These are phyloP conservation scores for Tricholoma sp. DNA, from an alignment of 768 basidiomycete genomes.

Conservation along the genomic window DNA sequence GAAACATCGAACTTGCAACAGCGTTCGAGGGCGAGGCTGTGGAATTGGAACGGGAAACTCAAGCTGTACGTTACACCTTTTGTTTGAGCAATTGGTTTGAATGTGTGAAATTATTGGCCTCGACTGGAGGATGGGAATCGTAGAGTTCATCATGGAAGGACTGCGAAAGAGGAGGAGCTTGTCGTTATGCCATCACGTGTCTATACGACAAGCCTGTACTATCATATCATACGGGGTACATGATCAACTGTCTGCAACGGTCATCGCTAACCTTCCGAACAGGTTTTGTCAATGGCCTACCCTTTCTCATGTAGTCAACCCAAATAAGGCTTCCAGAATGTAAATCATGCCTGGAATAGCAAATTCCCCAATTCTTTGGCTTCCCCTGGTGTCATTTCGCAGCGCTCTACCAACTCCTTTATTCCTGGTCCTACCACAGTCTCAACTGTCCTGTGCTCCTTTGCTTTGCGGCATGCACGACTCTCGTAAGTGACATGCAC, in stretches of 20 bases:
- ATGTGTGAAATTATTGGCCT: conserved; percentile 66
- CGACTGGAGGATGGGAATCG: conserved; percentile 52
- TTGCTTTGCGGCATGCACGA: background rate
- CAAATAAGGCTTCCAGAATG: background rate
- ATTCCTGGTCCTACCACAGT: conserved; percentile 7
- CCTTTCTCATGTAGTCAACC: no score
- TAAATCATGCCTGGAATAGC: conserved; percentile 3
- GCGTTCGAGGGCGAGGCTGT: conserved; percentile 46
- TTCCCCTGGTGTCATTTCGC: conserved; percentile 13
- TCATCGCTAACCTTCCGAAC: no score
- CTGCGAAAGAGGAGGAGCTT: background rate
- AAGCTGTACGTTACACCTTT: conserved; percentile 45
- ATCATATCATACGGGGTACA: no score
- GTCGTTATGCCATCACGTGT: no score
- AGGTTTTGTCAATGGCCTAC: no score
- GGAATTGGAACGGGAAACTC: conserved; percentile 69
- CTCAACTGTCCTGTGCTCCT: conserved; percentile 5
- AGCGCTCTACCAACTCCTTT: conserved; percentile 5
- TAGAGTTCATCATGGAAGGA: conserved; percentile 37
- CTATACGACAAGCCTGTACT: no score
- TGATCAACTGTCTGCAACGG: no score
- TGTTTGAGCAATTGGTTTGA: conserved; percentile 49
- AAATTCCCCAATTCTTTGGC: conserved; percentile 1
- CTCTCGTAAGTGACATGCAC: conserved; percentile 8
- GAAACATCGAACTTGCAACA: conserved; percentile 68